Percentiles rank a stretch among this genome's conserved stretches.
These are phyloP conservation scores for Circinella minor DNA, from an alignment of 371 early-diverging fungal species.

Conservation along the genomic window DNA sequence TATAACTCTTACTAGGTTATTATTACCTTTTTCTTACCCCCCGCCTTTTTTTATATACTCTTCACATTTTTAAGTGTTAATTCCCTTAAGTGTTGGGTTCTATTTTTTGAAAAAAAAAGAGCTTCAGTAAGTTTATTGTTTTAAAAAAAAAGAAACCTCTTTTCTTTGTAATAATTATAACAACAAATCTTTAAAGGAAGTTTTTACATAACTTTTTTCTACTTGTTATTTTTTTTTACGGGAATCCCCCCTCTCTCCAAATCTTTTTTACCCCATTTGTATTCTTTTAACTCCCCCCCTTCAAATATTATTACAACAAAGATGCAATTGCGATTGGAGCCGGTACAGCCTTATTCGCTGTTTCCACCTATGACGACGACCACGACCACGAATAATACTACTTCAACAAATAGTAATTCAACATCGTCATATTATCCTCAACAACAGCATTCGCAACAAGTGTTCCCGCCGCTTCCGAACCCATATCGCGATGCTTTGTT, in stretches of 20 bases:
- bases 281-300: neutral
- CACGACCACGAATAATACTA: conserved; percentile 3
- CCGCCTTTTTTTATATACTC: neutral
- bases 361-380: conserved; percentile 27
- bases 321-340: conserved; percentile 27
- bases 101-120: too few relatives aligned
- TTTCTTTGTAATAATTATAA: neutral
- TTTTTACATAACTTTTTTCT: neutral
- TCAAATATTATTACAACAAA: neutral
- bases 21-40: conserved; percentile 10
- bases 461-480: conserved; percentile 12
- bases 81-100: conserved; percentile 1
- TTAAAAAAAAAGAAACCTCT: neutral
- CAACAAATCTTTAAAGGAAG: neutral
- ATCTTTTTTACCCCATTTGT: neutral
- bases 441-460: conserved; percentile 1
- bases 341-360: conserved; percentile 27
- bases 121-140: neutral
- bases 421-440: neutral
- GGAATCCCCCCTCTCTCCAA: too few relatives aligned
- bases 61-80: neutral
- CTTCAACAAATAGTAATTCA: neutral
- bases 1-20: neutral
- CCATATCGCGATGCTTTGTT: conserved; percentile 6
- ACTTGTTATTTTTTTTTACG: neutral